phyloP scores from a whole-genome alignment of 2,329 filamentous ascomycete genomes.

The Coleophoma cylindrospora region DNA sequence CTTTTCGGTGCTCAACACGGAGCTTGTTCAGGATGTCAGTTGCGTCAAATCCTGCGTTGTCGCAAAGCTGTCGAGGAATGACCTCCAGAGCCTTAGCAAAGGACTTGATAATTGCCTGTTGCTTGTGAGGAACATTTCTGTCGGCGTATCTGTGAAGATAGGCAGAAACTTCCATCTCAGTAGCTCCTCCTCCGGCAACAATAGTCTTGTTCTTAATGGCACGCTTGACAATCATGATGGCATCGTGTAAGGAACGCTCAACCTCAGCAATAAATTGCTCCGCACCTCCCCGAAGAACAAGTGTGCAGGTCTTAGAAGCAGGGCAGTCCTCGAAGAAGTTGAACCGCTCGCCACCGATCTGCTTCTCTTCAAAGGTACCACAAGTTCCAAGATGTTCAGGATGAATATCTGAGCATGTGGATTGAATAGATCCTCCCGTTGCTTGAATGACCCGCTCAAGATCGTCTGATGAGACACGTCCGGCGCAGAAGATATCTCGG shows the following conservation, averaged over 20 bases:
- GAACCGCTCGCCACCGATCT: slow-evolving; percentile 95
- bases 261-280: slow-evolving; percentile 99
- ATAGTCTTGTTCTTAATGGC: slow-evolving; percentile 93
- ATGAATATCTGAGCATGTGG: slow-evolving; percentile 93
- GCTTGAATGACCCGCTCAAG: slow-evolving; percentile 96
- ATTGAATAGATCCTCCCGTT: slow-evolving; percentile 87
- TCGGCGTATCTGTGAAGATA: slow-evolving; percentile 92
- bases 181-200: slow-evolving; percentile 89
- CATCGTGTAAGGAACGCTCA: slow-evolving; percentile 94
- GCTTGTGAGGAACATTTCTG: slow-evolving; percentile 88
- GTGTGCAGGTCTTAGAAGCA: slow-evolving; percentile 91
- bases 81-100: slow-evolving; percentile 97
- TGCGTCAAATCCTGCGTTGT: slow-evolving; percentile 97
- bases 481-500: slow-evolving; percentile 96
- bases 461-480: slow-evolving; percentile 84
- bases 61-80: slow-evolving; percentile 93
- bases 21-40: slow-evolving; percentile 97
- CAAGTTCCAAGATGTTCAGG: slow-evolving; percentile 86
- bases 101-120: slow-evolving; percentile 95
- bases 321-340: slow-evolving; percentile 98
- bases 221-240: slow-evolving; percentile 99
- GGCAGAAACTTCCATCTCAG: slow-evolving; percentile 94
- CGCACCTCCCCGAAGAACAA: slow-evolving; percentile 89
- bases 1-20: slow-evolving; percentile 92
- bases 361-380: slow-evolving; percentile 86